Evolutionary conservation across 306 rosid genomes (phyloP).

Genomic region (Calophaca sinica): DNA sequence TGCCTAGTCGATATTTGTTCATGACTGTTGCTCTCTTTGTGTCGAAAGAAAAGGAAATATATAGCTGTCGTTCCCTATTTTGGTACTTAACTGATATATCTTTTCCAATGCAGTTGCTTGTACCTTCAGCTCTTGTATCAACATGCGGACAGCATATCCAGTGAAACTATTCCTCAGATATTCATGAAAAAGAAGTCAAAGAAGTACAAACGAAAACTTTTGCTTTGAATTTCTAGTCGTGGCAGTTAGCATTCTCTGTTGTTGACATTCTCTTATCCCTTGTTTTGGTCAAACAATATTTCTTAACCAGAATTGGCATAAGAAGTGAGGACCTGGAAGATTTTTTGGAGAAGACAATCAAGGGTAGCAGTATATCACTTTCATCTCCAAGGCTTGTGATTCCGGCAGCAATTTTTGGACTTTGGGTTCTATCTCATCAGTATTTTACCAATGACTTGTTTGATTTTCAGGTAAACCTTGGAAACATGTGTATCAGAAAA

Average conservation of each 20-base stretch:
- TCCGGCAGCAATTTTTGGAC: conserved; percentile 82
- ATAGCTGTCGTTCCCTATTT: conserved; percentile 20
- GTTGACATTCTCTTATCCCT: conserved; percentile 33
- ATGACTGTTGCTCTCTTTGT: conserved; percentile 13
- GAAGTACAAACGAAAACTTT: conserved; percentile 60
- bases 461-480: conserved; percentile 82
- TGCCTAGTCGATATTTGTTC: conserved; percentile 29
- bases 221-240: conserved; percentile 24
- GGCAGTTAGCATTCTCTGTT: conserved; percentile 35
- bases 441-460: conserved; percentile 65
- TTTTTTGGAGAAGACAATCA: conserved; percentile 70
- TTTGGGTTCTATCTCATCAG: conserved; percentile 76
- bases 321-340: conserved; percentile 86
- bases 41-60: neutral
- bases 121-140: conserved; percentile 88
- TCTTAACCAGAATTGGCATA: conserved; percentile 81
- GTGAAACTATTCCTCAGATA: conserved; percentile 76
- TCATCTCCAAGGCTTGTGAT: conserved; percentile 96
- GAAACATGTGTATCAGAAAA: conserved; percentile 3
- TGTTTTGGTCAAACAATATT: conserved; percentile 38
- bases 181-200: conserved; percentile 77
- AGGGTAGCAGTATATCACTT: conserved; percentile 78
- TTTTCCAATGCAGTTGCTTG: conserved; percentile 72
- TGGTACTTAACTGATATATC: conserved; percentile 40
- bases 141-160: conserved; percentile 77